Base-by-base conservation (phyloP, 352 stramenopile species). In the Phytophthora tentaculata region DNA sequence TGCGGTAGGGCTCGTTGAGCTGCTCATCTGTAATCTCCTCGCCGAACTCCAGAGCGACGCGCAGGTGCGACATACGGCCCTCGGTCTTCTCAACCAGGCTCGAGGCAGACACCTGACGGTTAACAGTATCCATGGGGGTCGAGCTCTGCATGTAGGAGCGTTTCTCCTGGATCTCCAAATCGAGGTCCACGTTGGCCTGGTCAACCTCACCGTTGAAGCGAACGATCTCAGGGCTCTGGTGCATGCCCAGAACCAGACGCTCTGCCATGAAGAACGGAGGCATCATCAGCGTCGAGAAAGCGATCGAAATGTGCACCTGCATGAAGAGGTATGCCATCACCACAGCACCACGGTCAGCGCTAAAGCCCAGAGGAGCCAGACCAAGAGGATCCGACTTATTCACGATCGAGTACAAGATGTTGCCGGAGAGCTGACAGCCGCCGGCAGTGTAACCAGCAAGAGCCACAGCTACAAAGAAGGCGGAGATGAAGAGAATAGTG, bases 191-290 rank as follows among this genome's bases (percentile, higher is more conserved):
- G 48, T 73, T 65, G 16, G 56, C 61, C 3, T 61, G 58, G 58
- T 75, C 67, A 20, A 64, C 39, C 37, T 79, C 52, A 23, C 60
- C 58, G 29, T 74, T 67, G 19, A 67, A 73, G 12, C 39, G 62
- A 35, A 79, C 57, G 12, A 76, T 58, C 24, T 66, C 32, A 13
- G 62, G 59, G 5, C 63, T 48, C 62, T 86, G 67, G 72, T 92
- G 84, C 80, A 92, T 88, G 43, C 83, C 81, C 5, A 92, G 56
- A 17, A 91, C 48, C 1, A 88, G 45, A 60, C 83, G 81, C 57
- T 91, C 83, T 12, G 77, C 60, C 43, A 89, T 80, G 77, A 73
- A 91, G 61, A 90, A 85, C 12, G 80, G 29, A 45, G 80, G 80
- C 39, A 75, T 65, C 45, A 85, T 64, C 3, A 89, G 66, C 22